phyloP scores from a whole-genome alignment of 2,329 filamentous ascomycete genomes.

The Colletotrichum eremochloae region DNA sequence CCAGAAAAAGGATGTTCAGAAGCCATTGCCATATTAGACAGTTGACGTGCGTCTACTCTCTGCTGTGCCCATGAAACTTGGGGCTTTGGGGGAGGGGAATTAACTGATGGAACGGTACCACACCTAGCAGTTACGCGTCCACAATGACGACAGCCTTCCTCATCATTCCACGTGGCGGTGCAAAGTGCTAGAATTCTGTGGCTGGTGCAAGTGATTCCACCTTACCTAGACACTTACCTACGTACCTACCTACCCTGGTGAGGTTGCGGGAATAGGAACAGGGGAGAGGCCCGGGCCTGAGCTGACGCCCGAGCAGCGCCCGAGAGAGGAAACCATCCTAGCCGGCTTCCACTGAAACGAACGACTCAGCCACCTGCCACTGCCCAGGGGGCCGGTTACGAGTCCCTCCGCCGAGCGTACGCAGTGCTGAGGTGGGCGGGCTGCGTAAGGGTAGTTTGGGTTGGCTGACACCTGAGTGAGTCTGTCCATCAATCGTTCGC shows the following conservation, averaged over 20 bases:
- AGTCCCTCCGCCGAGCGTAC: constrained; percentile 25
- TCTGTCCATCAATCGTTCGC: constrained; percentile 27
- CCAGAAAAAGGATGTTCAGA: not conserved
- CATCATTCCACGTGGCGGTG: constrained; percentile 40
- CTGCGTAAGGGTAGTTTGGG: constrained; percentile 14
- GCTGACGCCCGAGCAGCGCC: constrained; percentile 39
- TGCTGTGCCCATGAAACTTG: not conserved
- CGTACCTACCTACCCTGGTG: not conserved
- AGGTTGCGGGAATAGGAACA: constrained; percentile 2
- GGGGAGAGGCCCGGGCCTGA: constrained; percentile 19
- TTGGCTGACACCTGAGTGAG: not conserved
- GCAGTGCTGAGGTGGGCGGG: constrained; percentile 14
- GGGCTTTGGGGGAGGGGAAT: not conserved
- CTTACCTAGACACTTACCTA: too few relatives aligned
- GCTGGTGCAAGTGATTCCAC: constrained; percentile 10
- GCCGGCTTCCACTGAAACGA: constrained; percentile 37
- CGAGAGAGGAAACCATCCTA: constrained; percentile 30
- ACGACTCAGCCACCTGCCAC: constrained; percentile 40
- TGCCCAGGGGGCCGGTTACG: constrained; percentile 32
- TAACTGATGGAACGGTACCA: not conserved
- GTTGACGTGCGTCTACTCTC: not conserved
- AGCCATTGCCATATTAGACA: not conserved
- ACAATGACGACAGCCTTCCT: constrained; percentile 41
- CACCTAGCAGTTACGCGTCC: constrained; percentile 21
- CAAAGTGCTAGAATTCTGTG: constrained; percentile 16